Conservation (phyloP, 2,329 filamentous ascomycete species). For the Botryotinia narcissicola region DNA sequence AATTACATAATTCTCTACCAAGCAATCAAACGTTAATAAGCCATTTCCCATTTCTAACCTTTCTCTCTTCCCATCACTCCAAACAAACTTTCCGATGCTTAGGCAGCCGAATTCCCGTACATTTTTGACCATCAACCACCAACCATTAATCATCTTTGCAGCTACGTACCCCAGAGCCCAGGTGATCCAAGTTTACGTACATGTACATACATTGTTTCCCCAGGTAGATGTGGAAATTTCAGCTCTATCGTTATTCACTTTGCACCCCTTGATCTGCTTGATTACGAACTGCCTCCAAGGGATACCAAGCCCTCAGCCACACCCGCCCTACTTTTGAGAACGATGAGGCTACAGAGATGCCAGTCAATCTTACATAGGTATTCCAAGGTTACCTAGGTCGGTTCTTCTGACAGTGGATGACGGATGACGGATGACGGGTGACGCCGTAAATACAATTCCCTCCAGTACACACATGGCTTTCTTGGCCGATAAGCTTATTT, state of each 20-base stretch:
- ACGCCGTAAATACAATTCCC: slow-evolving; percentile 3
- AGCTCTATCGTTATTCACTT: background rate
- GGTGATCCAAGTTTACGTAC: slow-evolving; percentile 1
- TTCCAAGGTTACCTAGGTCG: background rate
- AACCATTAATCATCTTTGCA: background rate
- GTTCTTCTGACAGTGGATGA: slow-evolving; percentile 3
- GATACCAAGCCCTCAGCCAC: slow-evolving; percentile 14
- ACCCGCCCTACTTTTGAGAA: background rate
- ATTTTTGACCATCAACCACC: background rate
- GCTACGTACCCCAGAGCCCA: background rate
- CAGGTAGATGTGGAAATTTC: background rate
- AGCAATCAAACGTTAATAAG: background rate
- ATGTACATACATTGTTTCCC: background rate
- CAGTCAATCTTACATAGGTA: background rate
- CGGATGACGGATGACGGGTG: slow-evolving; percentile 4
- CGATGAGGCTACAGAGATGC: slow-evolving; percentile 3
- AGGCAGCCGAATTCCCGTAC: slow-evolving; percentile 1
- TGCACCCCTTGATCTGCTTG: background rate
- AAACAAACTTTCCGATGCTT: background rate
- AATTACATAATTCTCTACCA: background rate
- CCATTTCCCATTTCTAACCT: background rate
- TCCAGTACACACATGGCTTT: background rate
- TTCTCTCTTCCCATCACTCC: background rate
- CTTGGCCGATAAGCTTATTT: slow-evolving; percentile 3
- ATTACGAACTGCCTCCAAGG: background rate